Conservation (phyloP, 2,329 filamentous ascomycete genomes). For the Cytospora leucostoma region DNA sequence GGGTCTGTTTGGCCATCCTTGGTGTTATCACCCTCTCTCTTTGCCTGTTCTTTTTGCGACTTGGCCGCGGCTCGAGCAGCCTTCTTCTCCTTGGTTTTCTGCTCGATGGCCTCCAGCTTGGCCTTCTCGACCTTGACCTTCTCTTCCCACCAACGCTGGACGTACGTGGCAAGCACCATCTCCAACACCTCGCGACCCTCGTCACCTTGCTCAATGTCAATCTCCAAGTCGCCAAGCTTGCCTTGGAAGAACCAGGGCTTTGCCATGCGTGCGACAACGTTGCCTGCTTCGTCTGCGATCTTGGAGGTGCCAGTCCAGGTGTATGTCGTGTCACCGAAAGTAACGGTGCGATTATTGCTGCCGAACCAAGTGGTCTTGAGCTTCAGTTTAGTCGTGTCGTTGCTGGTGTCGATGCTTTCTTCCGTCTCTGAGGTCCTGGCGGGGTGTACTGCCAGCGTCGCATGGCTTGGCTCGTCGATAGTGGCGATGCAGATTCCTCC, state of each 20-base stretch:
- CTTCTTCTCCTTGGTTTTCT: conserved; percentile 19
- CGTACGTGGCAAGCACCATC: conserved; percentile 24
- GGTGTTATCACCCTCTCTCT: conserved; percentile 5
- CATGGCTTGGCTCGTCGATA: conserved; percentile 21
- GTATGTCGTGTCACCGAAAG: conserved; percentile 21
- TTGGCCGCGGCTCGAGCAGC: conserved; percentile 6
- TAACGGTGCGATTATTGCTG: conserved; percentile 21
- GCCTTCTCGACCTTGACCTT: conserved; percentile 18
- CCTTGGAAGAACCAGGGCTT: conserved; percentile 25
- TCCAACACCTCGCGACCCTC: conserved; percentile 22
- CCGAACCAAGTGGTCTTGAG: conserved; percentile 25
- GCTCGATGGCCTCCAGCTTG: conserved; percentile 14
- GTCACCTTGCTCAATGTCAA: conserved; percentile 20
- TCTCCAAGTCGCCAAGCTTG: conserved; percentile 25
- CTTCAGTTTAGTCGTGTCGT: conserved; percentile 17
- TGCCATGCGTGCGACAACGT: conserved; percentile 16
- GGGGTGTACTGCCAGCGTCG: conserved; percentile 24
- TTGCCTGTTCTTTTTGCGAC: conserved; percentile 10
- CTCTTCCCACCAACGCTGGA: conserved; percentile 24
- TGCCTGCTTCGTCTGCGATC: conserved; percentile 20
- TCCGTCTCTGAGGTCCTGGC: conserved; percentile 3
- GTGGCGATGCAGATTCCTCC: conserved; percentile 26
- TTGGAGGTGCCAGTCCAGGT: conserved; percentile 25
- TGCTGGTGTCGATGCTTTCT: background rate
- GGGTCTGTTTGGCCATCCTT: conserved; percentile 2